Conservation (phyloP, 352 stramenopile genomes). For the Phytopythium ostracodes region DNA sequence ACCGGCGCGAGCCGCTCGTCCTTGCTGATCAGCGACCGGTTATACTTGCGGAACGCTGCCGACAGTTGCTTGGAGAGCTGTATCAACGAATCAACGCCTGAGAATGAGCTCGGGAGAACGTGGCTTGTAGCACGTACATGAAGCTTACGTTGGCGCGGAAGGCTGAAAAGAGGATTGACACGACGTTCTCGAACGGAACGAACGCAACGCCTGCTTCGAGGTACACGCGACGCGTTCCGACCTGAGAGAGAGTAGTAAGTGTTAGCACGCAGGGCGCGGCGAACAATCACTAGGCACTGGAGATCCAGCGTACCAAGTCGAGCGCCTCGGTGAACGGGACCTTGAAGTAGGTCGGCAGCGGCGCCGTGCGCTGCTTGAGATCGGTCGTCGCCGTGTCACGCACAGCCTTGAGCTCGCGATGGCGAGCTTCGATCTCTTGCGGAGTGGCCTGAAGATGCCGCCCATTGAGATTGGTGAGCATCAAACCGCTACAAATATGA, state of each 20-base stretch:
- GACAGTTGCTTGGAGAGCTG: slow-evolving; percentile 91
- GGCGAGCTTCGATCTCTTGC: slow-evolving; percentile 60
- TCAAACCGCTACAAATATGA: too few relatives aligned
- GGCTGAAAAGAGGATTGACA: slow-evolving; percentile 92
- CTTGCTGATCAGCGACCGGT: slow-evolving; percentile 86
- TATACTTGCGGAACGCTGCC: slow-evolving; percentile 85
- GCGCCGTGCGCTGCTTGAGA: slow-evolving; percentile 40
- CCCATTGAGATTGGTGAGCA: background rate
- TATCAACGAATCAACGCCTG: background rate
- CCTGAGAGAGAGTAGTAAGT: slow-evolving; percentile 13
- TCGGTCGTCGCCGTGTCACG: slow-evolving; percentile 44
- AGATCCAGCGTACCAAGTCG: slow-evolving; percentile 75
- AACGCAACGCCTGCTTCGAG: slow-evolving; percentile 93
- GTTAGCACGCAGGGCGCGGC: background rate
- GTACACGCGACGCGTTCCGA: slow-evolving; percentile 89
- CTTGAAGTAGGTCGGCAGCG: slow-evolving; percentile 89
- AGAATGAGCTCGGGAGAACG: background rate
- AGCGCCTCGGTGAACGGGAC: slow-evolving; percentile 97
- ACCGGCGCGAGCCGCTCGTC: slow-evolving; percentile 93
- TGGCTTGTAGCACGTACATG: background rate
- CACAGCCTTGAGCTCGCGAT: slow-evolving; percentile 69
- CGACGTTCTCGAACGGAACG: slow-evolving; percentile 93
- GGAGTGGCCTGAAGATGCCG: slow-evolving; percentile 28
- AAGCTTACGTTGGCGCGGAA: slow-evolving; percentile 86
- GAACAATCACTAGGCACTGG: background rate